Conservation (phyloP, 176 grass and related monocot genomes). For the Oryza glaberrima region DNA sequence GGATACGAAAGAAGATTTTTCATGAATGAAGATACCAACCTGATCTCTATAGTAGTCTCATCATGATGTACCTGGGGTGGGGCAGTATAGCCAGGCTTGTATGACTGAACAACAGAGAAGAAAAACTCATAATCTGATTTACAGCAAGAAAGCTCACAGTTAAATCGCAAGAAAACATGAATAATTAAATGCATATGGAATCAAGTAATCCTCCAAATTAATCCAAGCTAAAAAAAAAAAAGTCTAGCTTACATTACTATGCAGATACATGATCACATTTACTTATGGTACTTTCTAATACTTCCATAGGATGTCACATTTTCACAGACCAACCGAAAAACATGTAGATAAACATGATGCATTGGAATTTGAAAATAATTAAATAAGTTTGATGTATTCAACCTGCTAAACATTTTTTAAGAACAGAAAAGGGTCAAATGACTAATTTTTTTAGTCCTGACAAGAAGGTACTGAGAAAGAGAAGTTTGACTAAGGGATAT, state of each 20-base stretch:
- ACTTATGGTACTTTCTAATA: neutral
- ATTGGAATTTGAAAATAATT: neutral
- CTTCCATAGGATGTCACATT: neutral
- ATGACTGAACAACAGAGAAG: constrained; percentile 63
- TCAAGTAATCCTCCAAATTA: neutral
- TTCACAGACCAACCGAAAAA: constrained; percentile 9
- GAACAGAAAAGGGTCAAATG: neutral
- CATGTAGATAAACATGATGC: neutral
- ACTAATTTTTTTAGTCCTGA: neutral
- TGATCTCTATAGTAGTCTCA: constrained; percentile 91
- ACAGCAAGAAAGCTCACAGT: constrained; percentile 23
- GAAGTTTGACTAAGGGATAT: neutral
- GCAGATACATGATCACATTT: neutral
- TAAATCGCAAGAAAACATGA: constrained; percentile 37
- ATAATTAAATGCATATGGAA: constrained; percentile 8
- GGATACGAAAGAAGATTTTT: constrained; percentile 22
- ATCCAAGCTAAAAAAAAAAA: constrained; percentile 5
- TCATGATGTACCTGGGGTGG: constrained; percentile 61
- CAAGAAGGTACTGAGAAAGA: neutral
- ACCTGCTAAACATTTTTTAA: neutral
- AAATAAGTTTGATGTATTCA: neutral
- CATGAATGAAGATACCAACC: constrained; percentile 43
- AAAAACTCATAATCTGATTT: constrained; percentile 46
- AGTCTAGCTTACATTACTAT: neutral
- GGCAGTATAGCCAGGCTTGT: constrained; percentile 87